Percentiles rank a stretch among this genome's conserved stretches.
Evolutionary conservation across 768 basidiomycete species (phyloP).

Genomic region (Kwoniella shandongensis): DNA sequence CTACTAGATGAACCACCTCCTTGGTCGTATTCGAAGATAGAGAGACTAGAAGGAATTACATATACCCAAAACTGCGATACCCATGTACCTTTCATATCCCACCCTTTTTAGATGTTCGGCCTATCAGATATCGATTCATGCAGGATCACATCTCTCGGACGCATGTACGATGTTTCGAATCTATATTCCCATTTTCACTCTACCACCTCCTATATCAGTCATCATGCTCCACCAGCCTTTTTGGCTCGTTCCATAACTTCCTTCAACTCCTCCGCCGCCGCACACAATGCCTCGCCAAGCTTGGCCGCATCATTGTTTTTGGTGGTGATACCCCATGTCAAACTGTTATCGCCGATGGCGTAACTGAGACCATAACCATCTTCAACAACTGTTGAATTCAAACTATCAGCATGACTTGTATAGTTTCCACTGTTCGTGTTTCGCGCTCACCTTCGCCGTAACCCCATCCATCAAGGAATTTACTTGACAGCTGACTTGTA

Average conservation of each 20-base stretch:
- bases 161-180: too few relatives aligned
- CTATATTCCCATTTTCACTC: too few relatives aligned
- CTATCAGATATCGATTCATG: not conserved
- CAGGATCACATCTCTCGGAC: too few relatives aligned
- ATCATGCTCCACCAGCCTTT: slow-evolving; percentile 51
- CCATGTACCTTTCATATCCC: not conserved
- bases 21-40: slow-evolving; percentile 16
- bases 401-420: slow-evolving; percentile 1
- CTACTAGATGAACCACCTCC: slow-evolving; percentile 24
- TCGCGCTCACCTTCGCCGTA: slow-evolving; percentile 78
- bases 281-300: slow-evolving; percentile 74
- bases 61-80: not conserved
- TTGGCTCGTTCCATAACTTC: slow-evolving; percentile 70
- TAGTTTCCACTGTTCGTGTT: not conserved
- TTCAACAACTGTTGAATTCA: slow-evolving; percentile 63
- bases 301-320: slow-evolving; percentile 64
- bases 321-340: slow-evolving; percentile 90
- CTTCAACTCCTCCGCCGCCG: slow-evolving; percentile 76
- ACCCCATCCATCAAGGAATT: slow-evolving; percentile 90
- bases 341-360: slow-evolving; percentile 75
- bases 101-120: not conserved
- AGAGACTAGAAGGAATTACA: not conserved
- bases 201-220: too few relatives aligned
- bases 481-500: slow-evolving; percentile 79
- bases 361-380: slow-evolving; percentile 93